A percentile compares a stretch with the other conserved stretches of the same genome.
phyloP scores from a whole-genome alignment of 148 eudicot genomes.

The Rheum nobile region DNA sequence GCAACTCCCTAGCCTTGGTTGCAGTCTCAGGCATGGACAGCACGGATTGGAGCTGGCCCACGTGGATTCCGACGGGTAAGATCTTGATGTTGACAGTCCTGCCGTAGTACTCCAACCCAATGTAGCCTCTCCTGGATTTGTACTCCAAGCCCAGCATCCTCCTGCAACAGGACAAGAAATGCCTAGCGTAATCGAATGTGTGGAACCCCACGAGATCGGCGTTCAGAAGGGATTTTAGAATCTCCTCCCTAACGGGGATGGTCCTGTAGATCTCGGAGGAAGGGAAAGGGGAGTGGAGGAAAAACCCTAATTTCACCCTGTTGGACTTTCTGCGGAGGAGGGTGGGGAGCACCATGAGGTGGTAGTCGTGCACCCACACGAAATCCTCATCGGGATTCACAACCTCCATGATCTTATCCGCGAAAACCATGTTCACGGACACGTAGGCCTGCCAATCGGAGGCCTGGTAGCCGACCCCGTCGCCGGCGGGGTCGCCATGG shows the following conservation, averaged over 20 bases:
- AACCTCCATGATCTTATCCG: constrained; percentile 53
- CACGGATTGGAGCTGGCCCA: constrained; percentile 51
- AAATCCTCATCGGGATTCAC: constrained; percentile 59
- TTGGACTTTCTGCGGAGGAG: constrained; percentile 40
- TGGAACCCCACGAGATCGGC: constrained; percentile 83
- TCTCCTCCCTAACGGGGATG: constrained; percentile 70
- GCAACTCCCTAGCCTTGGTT: constrained; percentile 28
- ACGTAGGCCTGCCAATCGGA: constrained; percentile 64
- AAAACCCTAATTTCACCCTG: constrained; percentile 63
- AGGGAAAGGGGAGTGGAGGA: constrained; percentile 67
- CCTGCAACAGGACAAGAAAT: constrained; percentile 77
- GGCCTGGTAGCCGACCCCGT: constrained; percentile 46
- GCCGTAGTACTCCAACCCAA: constrained; percentile 77
- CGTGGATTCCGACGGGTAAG: constrained; percentile 68
- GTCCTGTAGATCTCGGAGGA: constrained; percentile 75
- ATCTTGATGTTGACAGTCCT: constrained; percentile 78
- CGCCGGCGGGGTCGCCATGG: constrained; percentile 9
- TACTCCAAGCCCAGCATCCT: constrained; percentile 86
- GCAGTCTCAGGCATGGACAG: constrained; percentile 35
- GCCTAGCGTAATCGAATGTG: constrained; percentile 85
- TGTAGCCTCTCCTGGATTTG: constrained; percentile 63
- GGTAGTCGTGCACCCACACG: constrained; percentile 86
- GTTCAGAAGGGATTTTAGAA: constrained; percentile 59
- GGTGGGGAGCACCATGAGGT: constrained; percentile 77
- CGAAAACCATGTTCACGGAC: constrained; percentile 56